These are phyloP conservation scores for Globisporangium iwayamae DNA, from an alignment of 352 stramenopile species.

Conservation along the genomic window DNA sequence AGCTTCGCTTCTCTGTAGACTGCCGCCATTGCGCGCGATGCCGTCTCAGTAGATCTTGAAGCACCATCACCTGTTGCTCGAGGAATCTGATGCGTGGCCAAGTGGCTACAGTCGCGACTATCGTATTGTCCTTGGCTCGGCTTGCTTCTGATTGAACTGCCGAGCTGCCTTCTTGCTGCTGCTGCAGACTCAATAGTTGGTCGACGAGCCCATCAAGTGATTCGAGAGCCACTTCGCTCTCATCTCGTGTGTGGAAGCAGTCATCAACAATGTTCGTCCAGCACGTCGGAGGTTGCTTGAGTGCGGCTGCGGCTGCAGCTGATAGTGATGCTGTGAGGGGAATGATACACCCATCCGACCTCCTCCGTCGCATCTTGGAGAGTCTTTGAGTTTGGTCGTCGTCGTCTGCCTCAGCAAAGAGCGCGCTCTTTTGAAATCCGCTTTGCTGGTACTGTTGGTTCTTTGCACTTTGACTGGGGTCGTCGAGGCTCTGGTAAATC, in stretches of 20 bases:
- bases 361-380: constrained; percentile 19
- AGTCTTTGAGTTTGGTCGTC: constrained; percentile 8
- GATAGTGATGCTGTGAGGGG: not conserved
- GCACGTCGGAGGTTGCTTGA: constrained; percentile 15
- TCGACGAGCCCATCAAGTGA: constrained; percentile 40
- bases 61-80: constrained; percentile 44
- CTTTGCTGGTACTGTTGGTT: constrained; percentile 12
- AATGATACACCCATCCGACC: constrained; percentile 19
- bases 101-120: constrained; percentile 21
- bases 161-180: constrained; percentile 23
- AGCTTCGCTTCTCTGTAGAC: constrained; percentile 22
- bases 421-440: not conserved
- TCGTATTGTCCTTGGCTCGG: constrained; percentile 1
- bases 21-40: constrained; percentile 54
- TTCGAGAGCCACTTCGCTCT: constrained; percentile 41
- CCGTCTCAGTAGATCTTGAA: constrained; percentile 45
- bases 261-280: constrained; percentile 23
- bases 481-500: constrained; percentile 57
- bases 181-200: constrained; percentile 41
- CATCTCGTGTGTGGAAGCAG: constrained; percentile 42
- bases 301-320: not conserved
- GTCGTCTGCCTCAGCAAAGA: constrained; percentile 7
- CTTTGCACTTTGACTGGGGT: constrained; percentile 26
- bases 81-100: constrained; percentile 34
- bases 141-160: not conserved